Base-by-base conservation (phyloP, 1,284 basidiomycete genomes). In the Leccinum pachyderme region DNA sequence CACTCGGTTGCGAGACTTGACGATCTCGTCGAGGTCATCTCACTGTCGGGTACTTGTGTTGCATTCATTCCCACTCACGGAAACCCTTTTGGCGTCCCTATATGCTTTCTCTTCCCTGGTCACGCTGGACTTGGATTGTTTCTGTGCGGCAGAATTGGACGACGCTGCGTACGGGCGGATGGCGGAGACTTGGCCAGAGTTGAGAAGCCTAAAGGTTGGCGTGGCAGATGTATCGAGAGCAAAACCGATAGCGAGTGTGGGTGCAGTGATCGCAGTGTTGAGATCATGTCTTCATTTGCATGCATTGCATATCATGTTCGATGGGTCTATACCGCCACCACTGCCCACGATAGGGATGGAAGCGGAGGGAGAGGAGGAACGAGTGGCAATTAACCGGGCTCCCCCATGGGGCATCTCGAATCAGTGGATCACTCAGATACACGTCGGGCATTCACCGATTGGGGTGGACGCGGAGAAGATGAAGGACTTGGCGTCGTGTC, bases 251-350 rank as follows among this genome's bases (percentile, higher is more conserved):
- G 61, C 61, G 8, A 58, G 55, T 3, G 43, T 58, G n/a, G 39
- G 44, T 1, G 61, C 59, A 22, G 52, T 63, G 29, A 52, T 63
- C 12, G 51, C 58, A 11, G 29, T 63, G 15, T 27, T 62, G 45
- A 51, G 24, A 24, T 50, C 41, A 13, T 62, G 61, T 55, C 43
- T 48, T 6, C 27, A 24, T 3, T 35, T 62, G 27, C 44, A 49
- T 3, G 49, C 45, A 5, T 8, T 62, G 28, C 53, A 53, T 7
- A 52, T 62, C 4, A 37, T 44, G 25, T 63, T 63, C 15, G 59
- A 61, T 24, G 61, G 53, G 41, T 47, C 54, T 15, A 49, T 62
- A 28, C 43, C 32, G 9, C 57, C 52, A 1, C 57, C 57, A 4
- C 44, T 43, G 5, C 35, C 33, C 3, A 13, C 2, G 46, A 45